These are phyloP conservation scores for Populus hybrid DNA, from an alignment of 441 rosid species.

Conservation along the genomic window DNA sequence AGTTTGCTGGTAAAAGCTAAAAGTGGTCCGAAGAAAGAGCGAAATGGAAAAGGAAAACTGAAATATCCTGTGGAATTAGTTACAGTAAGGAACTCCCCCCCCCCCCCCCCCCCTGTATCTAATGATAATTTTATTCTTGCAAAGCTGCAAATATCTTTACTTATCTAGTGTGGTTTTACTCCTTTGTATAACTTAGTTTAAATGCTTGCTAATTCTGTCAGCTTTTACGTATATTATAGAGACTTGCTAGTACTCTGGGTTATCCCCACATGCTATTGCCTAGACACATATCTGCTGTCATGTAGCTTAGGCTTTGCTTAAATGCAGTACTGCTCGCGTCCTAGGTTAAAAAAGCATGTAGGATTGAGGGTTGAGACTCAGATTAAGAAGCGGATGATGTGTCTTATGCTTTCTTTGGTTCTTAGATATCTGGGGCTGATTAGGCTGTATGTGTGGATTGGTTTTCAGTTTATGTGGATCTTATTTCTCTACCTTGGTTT, in stretches of 20 bases:
- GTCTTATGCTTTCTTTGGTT: neutral
- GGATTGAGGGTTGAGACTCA: neutral
- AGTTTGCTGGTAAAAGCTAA: slow-evolving; percentile 63
- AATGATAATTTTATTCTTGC: neutral
- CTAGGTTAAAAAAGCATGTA: neutral
- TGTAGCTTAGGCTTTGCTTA: neutral
- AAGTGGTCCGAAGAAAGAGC: slow-evolving; percentile 41
- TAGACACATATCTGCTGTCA: no score
- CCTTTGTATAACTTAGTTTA: neutral
- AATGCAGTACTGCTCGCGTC: neutral
- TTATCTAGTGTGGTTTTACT: neutral
- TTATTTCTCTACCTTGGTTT: slow-evolving; percentile 11
- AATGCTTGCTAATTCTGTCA: neutral
- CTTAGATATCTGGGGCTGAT: neutral
- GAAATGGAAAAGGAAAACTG: slow-evolving; percentile 35
- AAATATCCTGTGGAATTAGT: slow-evolving; percentile 72
- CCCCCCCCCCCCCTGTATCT: neutral
- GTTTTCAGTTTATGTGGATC: neutral
- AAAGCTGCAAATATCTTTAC: neutral
- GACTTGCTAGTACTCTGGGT: no score
- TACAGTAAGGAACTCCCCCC: slow-evolving; percentile 43
- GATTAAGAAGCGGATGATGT: neutral
- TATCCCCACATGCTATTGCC: no score
- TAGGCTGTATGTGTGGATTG: neutral
- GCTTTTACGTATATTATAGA: no score